Base-by-base conservation (phyloP, 805 yeast species). In the Wickerhamiella kurtzmanii region DNA sequence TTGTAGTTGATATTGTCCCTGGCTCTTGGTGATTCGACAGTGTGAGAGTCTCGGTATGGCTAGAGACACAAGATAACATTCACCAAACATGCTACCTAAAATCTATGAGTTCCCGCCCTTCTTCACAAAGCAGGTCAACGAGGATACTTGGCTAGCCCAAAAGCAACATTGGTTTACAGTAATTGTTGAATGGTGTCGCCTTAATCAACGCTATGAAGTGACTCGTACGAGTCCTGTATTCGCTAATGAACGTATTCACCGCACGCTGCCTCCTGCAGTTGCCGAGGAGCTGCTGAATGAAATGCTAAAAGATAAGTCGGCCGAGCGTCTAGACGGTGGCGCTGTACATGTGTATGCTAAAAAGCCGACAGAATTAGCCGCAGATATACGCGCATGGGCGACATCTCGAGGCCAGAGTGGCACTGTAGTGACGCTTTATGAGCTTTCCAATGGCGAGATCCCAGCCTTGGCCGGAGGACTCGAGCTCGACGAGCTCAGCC, bases 61-160 rank as follows among this genome's bases (percentile, higher is more conserved):
- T 32, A 32, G 36, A 32, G n/a, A 13, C n/a, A 32, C 15, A n/a
- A n/a, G n/a, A 32, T n/a, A 13, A 32, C n/a, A n/a, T n/a, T n/a
- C n/a, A n/a, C n/a, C n/a, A n/a, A 25, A 5, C 5, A 25, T 41
- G 44, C 37, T 22, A 42, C 53, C 84, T 3, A 61, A 72, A 3
- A 77, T 80, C 17, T 77, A 78, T 57, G 69, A 76, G 36, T 89
- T 87, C 62, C 96, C 96, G 4, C 98, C 98, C 0, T 76, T 89
- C 54, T 89, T 78, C 66, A 92, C 97, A 6, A 72, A 77, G 50
- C 98, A 89, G 64, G 87, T 92, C 19, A 88, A 89, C 56, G 73
- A 78, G 35, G 76, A 82, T 9, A 80, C 92, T 1, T 76, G 83
- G 67, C 71, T 73, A 25, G 79, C 85, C 9, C 98, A 89, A 63